Percentiles rank a stretch among this genome's conserved stretches.
Evolutionary conservation across 2,329 filamentous ascomycete species (phyloP).

Genomic region (Drechslerella dactyloides): DNA sequence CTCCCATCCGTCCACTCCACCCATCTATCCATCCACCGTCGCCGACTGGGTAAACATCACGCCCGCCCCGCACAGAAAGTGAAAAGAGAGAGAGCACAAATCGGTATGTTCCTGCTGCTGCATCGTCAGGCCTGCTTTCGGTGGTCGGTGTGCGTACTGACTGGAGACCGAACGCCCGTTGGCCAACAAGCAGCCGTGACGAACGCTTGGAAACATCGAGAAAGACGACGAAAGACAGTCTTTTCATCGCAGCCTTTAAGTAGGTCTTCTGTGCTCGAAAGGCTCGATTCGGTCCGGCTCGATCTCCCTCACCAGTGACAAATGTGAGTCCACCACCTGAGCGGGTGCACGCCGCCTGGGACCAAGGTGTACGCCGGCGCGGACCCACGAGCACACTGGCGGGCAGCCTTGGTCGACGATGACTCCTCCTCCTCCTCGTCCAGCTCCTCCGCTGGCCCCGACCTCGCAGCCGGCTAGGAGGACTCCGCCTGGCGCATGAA

Average conservation of each 20-base stretch:
- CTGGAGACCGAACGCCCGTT: no score
- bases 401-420: not conserved
- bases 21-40: no score
- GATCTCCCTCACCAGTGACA: not conserved
- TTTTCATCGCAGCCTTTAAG: slow-evolving; percentile 13
- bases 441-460: not conserved
- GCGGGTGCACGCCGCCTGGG: no score
- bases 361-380: not conserved
- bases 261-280: slow-evolving; percentile 15
- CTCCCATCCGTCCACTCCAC: no score
- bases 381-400: not conserved
- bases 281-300: not conserved
- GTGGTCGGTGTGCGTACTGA: no score
- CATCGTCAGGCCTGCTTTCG: no score
- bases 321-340: not conserved
- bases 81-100: no score
- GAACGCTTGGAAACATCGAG: not conserved
- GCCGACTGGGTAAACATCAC: no score
- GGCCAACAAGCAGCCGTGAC: not conserved
- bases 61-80: no score
- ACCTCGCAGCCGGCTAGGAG: not conserved
- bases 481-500: not conserved
- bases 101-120: no score
- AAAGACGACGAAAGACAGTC: not conserved
- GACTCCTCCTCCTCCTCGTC: no score